These are phyloP conservation scores for Carnegiea gigantea DNA, from an alignment of 179 eudicot species.

Conservation along the genomic window DNA sequence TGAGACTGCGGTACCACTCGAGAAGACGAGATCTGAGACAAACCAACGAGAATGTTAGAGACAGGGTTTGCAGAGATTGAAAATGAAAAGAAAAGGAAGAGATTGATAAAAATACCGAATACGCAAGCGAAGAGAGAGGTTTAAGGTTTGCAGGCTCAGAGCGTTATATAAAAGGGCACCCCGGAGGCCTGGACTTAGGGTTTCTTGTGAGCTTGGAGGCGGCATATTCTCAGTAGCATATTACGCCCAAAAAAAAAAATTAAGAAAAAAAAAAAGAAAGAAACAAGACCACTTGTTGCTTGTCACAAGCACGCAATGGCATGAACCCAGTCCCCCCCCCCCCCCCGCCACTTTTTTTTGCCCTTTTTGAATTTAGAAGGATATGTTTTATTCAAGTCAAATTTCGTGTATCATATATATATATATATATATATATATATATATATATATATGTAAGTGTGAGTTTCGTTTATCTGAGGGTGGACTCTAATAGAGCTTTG, in stretches of 20 bases:
- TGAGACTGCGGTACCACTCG: not conserved
- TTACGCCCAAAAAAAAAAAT: not conserved
- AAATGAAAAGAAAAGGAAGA: not conserved
- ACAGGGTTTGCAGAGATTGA: not conserved
- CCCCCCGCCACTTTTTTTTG: too few species aligned
- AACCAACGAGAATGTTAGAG: not conserved
- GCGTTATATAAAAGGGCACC: not conserved
- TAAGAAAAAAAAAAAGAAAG: too few species aligned
- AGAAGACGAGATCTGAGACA: not conserved
- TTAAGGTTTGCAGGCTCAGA: not conserved
- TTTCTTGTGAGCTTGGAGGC: not conserved
- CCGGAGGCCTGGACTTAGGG: not conserved
- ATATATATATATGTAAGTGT: too few species aligned
- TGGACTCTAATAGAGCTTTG: too few species aligned
- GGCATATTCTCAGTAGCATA: not conserved
- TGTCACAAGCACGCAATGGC: too few species aligned
- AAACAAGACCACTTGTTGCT: too few species aligned
- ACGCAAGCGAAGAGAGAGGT: conserved; percentile 1
- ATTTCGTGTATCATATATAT: too few species aligned
- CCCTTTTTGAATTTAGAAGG: too few species aligned
- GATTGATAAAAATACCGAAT: not conserved
- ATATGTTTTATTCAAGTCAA: too few species aligned
- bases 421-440: too few species aligned
- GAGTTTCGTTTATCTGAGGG: too few species aligned
- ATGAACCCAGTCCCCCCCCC: too few species aligned